These are phyloP conservation scores for Pugionium dolabratum DNA, from an alignment of 345 rosid species.

Conservation along the genomic window DNA sequence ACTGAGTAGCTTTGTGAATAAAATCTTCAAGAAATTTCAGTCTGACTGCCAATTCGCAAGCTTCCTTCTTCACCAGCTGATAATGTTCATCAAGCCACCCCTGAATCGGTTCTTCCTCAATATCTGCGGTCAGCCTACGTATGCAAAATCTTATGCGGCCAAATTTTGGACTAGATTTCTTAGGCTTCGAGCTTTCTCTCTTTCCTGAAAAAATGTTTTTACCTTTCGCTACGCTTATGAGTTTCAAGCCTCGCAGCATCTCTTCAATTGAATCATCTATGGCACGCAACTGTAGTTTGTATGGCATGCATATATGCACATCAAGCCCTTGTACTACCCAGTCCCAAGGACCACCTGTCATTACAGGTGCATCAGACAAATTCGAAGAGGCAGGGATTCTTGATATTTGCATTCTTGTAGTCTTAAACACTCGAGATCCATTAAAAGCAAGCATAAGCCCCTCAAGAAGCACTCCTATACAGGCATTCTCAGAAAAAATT, in stretches of 20 bases:
- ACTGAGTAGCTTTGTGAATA: constrained; percentile 45
- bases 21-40: constrained; percentile 77
- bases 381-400: constrained; percentile 68
- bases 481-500: constrained; percentile 95
- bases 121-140: constrained; percentile 77
- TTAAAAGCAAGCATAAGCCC: constrained; percentile 71
- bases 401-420: constrained; percentile 94
- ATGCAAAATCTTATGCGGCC: constrained; percentile 74
- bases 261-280: constrained; percentile 96
- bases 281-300: constrained; percentile 89
- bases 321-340: constrained; percentile 95
- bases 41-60: constrained; percentile 87
- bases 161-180: constrained; percentile 72
- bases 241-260: constrained; percentile 83
- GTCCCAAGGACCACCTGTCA: constrained; percentile 43
- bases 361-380: constrained; percentile 53
- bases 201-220: constrained; percentile 56
- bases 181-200: constrained; percentile 68
- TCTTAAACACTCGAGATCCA: constrained; percentile 72
- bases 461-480: constrained; percentile 94
- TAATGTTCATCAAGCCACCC: constrained; percentile 99
- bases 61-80: constrained; percentile 77
- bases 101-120: constrained; percentile 95
- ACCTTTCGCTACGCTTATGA: constrained; percentile 67
- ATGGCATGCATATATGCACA: constrained; percentile 85